These are phyloP conservation scores for Citrus hindsii DNA, from an alignment of 345 rosid species.

Conservation along the genomic window DNA sequence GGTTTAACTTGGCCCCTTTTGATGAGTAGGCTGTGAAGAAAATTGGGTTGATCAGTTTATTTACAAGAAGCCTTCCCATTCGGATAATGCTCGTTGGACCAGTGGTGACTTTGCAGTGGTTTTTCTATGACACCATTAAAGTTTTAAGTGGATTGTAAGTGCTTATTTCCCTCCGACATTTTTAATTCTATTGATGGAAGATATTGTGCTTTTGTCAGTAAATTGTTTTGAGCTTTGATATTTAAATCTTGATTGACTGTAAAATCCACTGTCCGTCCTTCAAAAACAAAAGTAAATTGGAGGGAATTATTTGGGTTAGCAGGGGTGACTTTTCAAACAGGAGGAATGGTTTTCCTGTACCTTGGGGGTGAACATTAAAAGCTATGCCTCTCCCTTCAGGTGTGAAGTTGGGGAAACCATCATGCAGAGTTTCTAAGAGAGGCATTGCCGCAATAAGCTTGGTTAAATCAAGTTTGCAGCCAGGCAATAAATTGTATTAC, in stretches of 20 bases:
- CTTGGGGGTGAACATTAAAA: too few species aligned
- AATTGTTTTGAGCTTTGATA: background rate
- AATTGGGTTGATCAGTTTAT: constrained; percentile 51
- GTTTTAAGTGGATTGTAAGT: constrained; percentile 64
- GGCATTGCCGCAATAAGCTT: background rate
- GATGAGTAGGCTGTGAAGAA: constrained; percentile 48
- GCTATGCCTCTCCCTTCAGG: background rate
- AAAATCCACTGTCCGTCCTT: background rate
- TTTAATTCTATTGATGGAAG: background rate
- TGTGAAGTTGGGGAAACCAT: background rate
- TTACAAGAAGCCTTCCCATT: constrained; percentile 61
- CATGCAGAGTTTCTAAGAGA: background rate
- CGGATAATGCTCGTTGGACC: constrained; percentile 63
- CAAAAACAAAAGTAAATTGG: background rate
- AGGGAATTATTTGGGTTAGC: background rate
- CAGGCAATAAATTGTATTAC: background rate
- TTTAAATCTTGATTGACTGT: background rate
- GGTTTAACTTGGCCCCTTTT: constrained; percentile 5
- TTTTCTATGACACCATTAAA: constrained; percentile 53
- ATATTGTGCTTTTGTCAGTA: background rate
- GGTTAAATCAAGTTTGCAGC: background rate
- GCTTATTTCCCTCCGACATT: background rate
- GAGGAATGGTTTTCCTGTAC: background rate
- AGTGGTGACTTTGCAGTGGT: constrained; percentile 59
- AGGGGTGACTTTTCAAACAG: background rate